A percentile compares a stretch with the other conserved stretches of the same genome.
Conservation (phyloP, 805 yeast genomes). For the Candida incommunis region DNA sequence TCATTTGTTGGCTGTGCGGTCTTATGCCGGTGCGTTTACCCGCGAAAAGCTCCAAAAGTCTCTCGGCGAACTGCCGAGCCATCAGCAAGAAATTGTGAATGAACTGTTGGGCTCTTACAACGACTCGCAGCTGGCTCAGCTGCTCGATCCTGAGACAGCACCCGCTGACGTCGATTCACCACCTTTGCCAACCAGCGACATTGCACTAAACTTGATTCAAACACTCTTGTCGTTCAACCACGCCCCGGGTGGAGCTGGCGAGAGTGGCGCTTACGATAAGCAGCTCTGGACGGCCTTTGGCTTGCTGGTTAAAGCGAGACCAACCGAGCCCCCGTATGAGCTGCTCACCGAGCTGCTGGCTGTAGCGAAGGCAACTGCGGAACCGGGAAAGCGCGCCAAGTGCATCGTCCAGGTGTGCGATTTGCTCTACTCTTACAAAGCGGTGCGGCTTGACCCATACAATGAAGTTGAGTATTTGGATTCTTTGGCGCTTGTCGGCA, state of each 20-base stretch:
- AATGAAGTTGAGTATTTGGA: conserved; percentile 16
- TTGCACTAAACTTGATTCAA: background rate
- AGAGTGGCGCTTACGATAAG: background rate
- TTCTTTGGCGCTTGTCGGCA: conserved; percentile 7
- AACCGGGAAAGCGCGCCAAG: background rate
- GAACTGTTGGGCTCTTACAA: background rate
- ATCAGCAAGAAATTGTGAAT: background rate
- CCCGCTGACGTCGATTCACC: background rate
- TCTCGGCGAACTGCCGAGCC: background rate
- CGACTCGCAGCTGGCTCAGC: background rate
- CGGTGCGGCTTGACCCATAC: conserved; percentile 14
- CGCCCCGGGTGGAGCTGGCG: background rate
- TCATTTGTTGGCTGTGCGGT: too few species aligned
- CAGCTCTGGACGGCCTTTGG: background rate
- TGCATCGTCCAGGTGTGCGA: background rate
- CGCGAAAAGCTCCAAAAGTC: background rate
- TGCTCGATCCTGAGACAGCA: background rate
- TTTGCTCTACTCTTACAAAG: conserved; percentile 1
- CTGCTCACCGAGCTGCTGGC: background rate
- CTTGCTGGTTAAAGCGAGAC: background rate
- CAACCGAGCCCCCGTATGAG: background rate
- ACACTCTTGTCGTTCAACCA: background rate
- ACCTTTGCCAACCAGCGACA: background rate
- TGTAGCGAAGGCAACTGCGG: background rate
- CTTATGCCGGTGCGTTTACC: background rate